Evolutionary conservation across 306 rosid genomes (phyloP), one percentile per base, ranked within the genome.

Genomic region (Dalbergia cochinchinensis): DNA sequence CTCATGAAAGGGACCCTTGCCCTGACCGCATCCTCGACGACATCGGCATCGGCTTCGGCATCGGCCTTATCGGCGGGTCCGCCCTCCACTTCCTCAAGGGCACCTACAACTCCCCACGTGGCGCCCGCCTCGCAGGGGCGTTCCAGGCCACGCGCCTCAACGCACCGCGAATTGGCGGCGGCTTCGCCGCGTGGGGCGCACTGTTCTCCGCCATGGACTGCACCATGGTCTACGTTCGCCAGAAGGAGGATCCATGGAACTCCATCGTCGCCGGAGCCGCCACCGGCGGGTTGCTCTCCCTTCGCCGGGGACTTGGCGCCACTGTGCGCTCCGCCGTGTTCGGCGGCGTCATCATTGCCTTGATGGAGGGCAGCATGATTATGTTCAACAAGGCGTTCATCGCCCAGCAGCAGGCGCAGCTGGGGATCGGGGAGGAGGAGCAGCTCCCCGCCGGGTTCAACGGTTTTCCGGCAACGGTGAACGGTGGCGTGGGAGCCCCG

Each of bases 171-270:
- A 87, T 91, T 11, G 94, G 96, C 0, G 97, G 97, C 0, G 82
- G 94, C 78, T 91, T 92, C 78, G 96, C 97, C 39, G 91, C 91
- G 2, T 92, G 96, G 97, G 96, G 97, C 0, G 92, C 91, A 15
- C 68, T 91, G 7, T 92, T 92, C 83, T 90, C 97, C 8, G 70
- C 94, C 31, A 89, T 86, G 76, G 96, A 92, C 70, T 92, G 97
- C 74, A 65, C 91, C 67, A 83, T 92, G 90, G 96, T 92, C 54
- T 88, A 88, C 57, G 77, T 82, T 0, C 88, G 92, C 50, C 92
- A 91, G 80, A 93, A 91, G 83, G 97, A 93, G 84, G 96, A 93
- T 26, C 97, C 97, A 0, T 93, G 94, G 96, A 93, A 93, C 80
- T 91, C 97, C 11, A 89, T 93, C 77, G 71, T 87, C 18, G 84